Evolutionary conservation across 1,139 yeast species (phyloP).

Genomic region (Lodderomyces jiufengensis): DNA sequence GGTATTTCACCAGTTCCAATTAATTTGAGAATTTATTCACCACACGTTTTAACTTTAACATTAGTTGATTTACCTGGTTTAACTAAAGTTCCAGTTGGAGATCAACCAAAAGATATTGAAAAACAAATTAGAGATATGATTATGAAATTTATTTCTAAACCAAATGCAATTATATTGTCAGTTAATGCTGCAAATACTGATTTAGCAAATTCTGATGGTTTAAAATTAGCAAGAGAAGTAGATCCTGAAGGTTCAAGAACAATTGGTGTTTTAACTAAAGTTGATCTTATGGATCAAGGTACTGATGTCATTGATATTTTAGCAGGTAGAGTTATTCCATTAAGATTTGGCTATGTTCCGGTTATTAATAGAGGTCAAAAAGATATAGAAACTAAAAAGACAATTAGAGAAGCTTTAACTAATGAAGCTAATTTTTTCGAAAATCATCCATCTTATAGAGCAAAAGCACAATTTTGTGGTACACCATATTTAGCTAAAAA

Average conservation of each 20-base stretch:
- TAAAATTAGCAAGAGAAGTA: conserved; percentile 93
- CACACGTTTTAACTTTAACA: conserved; percentile 92
- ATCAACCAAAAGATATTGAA: conserved; percentile 97
- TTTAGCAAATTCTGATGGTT: conserved; percentile 95
- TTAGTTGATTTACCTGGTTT: conserved; percentile 96
- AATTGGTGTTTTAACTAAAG: conserved; percentile 94
- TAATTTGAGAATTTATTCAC: conserved; percentile 90
- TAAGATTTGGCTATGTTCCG: conserved; percentile 94
- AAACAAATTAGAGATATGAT: conserved; percentile 92
- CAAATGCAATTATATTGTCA: conserved; percentile 91
- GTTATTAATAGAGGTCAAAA: conserved; percentile 97
- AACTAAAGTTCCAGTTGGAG: conserved; percentile 99
- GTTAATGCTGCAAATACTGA: conserved; percentile 98
- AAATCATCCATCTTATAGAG: conserved; percentile 69
- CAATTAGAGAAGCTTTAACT: conserved; percentile 82
- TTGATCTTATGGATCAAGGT: conserved; percentile 96
- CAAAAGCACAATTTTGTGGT: conserved; percentile 91
- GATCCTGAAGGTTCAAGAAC: conserved; percentile 98
- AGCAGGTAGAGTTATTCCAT: conserved; percentile 93
- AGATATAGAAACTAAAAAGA: conserved; percentile 83
- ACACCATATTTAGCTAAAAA: conserved; percentile 95
- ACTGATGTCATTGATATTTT: conserved; percentile 97
- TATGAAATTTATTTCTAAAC: conserved; percentile 88
- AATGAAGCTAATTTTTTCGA: conserved; percentile 80
- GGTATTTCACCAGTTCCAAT: conserved; percentile 94